Base-by-base conservation (phyloP, 2,329 filamentous ascomycete species). In the Colletotrichum sp. region DNA sequence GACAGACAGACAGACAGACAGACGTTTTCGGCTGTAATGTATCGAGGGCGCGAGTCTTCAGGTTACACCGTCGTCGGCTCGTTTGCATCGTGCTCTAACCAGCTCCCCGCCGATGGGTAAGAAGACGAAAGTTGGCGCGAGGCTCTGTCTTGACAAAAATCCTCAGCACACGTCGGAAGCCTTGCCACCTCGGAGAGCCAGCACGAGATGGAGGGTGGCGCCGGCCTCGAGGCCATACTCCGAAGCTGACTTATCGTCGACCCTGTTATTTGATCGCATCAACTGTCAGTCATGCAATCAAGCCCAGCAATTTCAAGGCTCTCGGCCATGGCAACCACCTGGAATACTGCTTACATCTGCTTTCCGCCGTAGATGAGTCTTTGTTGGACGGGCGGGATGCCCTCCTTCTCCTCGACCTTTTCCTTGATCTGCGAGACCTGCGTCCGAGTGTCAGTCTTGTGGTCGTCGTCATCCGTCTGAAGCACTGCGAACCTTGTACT, bases 391-490 rank as follows among this genome's bases (percentile, higher is more conserved):
- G 97, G 97, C 59, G 97, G 96, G 81, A 99, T 99, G 73, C 97
- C 97, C 85, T 99, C 97, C 88, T 99, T 99, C 89, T 99, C 97
- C 87, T 99, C 97, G 72, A 99, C 97, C 82, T 96, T 96, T 88
- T 99, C 97, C 90, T 99, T 99, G 90, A 99, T 99, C 85, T 96
- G 93, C 55, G 94, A 93, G 80, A 99, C 95, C 96, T 98, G 18
- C 52, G 15, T 49, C 79, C 77, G 57, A 16, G 62, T n/a, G 49
- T 73, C 49, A 77, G 75, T 39, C 18, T 12, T 21, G 15, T 26
- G 52, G 13, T 34, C 24, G 32, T 55, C n/a, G 24, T 59, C 30
- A 12, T 64, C 21, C 44, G 44, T 63, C 59, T 32, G 13, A 26
- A 39, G 10, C 26, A 49, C 7, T 13, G 55, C 83, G 80, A 87